Evolutionary conservation across 345 rosid species (phyloP).

Genomic region (Boechera retrofracta): DNA sequence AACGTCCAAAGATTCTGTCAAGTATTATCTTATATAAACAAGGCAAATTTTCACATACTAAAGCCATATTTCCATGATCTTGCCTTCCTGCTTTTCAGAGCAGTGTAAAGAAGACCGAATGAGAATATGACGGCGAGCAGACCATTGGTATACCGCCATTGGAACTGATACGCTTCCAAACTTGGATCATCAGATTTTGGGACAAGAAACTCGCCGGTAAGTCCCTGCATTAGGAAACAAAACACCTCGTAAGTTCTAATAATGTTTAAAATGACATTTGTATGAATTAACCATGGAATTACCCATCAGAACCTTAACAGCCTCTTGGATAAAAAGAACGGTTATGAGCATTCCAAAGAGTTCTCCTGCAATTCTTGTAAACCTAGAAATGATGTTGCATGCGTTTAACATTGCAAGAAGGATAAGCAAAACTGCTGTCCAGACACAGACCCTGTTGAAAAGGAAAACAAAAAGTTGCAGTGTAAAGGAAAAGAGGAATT

Average conservation of each 20-base stretch:
- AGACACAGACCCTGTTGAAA: slow-evolving; percentile 79
- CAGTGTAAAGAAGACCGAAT: slow-evolving; percentile 64
- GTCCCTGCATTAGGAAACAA: slow-evolving; percentile 55
- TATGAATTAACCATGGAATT: slow-evolving; percentile 4
- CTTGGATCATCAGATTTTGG: slow-evolving; percentile 55
- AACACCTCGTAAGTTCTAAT: slow-evolving; percentile 21
- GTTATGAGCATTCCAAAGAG: slow-evolving; percentile 84
- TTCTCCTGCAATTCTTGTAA: slow-evolving; percentile 89
- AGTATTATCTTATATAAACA: not conserved
- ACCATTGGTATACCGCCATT: slow-evolving; percentile 77
- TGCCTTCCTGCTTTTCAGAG: slow-evolving; percentile 76
- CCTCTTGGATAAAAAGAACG: slow-evolving; percentile 84
- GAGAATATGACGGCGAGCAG: slow-evolving; percentile 73
- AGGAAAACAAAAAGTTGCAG: not conserved
- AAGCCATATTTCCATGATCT: slow-evolving; percentile 79
- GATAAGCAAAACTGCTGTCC: slow-evolving; percentile 78
- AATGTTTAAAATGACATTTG: not conserved
- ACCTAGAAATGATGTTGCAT: slow-evolving; percentile 65
- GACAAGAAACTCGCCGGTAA: slow-evolving; percentile 63
- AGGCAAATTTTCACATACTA: slow-evolving; percentile 49
- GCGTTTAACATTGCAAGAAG: slow-evolving; percentile 70
- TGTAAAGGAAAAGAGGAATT: slow-evolving; percentile 18
- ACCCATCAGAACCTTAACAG: slow-evolving; percentile 62
- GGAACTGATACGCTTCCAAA: slow-evolving; percentile 54
- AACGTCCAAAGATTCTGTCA: not conserved